Evolutionary conservation across 1,284 basidiomycete species (phyloP).

Genomic region (Crepidotus sp.): DNA sequence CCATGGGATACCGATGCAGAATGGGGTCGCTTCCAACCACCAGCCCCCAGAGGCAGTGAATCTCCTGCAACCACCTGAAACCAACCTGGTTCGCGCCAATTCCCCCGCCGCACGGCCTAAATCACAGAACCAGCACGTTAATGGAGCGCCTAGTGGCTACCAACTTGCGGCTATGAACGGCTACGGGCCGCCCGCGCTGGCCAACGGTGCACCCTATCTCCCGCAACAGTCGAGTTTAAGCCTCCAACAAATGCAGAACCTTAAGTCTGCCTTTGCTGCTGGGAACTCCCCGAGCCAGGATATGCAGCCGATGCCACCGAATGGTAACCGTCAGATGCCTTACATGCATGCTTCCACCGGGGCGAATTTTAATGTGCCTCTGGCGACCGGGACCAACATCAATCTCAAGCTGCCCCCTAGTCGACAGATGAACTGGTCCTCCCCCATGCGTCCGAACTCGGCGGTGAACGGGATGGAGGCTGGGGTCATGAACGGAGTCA

Average conservation of each 20-base stretch:
- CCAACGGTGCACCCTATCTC: constrained; percentile 4
- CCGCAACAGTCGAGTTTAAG: constrained; percentile 12
- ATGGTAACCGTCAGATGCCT: constrained; percentile 10
- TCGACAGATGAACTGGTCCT: constrained; percentile 37
- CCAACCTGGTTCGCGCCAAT: constrained; percentile 14
- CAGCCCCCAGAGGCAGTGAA: constrained; percentile 21
- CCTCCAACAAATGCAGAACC: constrained; percentile 16
- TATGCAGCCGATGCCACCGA: constrained; percentile 11
- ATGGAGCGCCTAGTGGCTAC: constrained; percentile 11
- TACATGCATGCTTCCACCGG: constrained; percentile 12
- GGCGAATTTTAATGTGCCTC: constrained; percentile 15
- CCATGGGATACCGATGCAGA: constrained; percentile 21
- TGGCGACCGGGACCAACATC: constrained; percentile 22
- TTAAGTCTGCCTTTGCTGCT: constrained; percentile 14
- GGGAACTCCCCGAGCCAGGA: constrained; percentile 10
- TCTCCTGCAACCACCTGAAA: constrained; percentile 18
- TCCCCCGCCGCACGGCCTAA: constrained; percentile 18
- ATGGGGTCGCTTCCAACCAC: constrained; percentile 26
- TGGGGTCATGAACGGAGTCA: constrained; percentile 18
- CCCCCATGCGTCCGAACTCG: constrained; percentile 20
- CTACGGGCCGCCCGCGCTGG: constrained; percentile 2
- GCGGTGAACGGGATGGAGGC: constrained; percentile 19
- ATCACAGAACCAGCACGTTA: constrained; percentile 17
- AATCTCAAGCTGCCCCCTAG: constrained; percentile 34
- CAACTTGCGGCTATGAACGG: constrained; percentile 15